Base-by-base conservation (phyloP, 2,329 filamentous ascomycete species). In the Colletotrichum euphorbiae region DNA sequence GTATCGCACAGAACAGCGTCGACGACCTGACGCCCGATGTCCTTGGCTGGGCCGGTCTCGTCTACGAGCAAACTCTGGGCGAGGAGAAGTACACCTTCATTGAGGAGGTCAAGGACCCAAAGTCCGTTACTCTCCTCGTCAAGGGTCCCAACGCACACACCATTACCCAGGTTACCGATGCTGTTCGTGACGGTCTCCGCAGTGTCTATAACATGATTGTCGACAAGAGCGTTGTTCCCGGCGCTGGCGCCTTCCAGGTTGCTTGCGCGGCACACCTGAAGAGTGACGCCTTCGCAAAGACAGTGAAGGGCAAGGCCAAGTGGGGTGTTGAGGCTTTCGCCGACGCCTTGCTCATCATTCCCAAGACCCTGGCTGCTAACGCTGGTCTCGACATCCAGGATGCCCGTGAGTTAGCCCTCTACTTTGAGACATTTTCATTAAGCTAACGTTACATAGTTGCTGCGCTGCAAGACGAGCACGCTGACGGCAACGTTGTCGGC, bases 191-290 rank as follows among this genome's bases (percentile, higher is more conserved):
- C 78, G 96, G 96, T 70, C 87, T 99, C 73, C 90, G 96, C 77
- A 97, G 93, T 78, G 96, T 98, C 56, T 98, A 98, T 88, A 99
- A 99, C 85, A 97, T 97, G 86, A 98, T 99, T 79, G 95, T 98
- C n/a, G 96, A 99, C 79, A 90, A 91, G 81, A 95, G 92, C 73
- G 96, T 99, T 19, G 93, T 99, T 28, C 96, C 96, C 1, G 96
- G 96, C 67, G 96, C 90, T 66, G 96, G 96, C 74, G 93, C 96
- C 56, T 99, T 97, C 89, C 96, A 99, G 81, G 90, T 99, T 51
- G 94, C 96, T 36, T 97, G 93, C 74, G 93, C 94, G 24, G 87
- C 90, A 52, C 94, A 97, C 80, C 85, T 99, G 70, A 92, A 91
- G 78, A 94, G 93, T 72, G 93, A 97, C 75, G 88, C 87, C 17